These are phyloP conservation scores for Suhomyces bolitotheri DNA, from an alignment of 1,139 yeast genomes.

Conservation along the genomic window DNA sequence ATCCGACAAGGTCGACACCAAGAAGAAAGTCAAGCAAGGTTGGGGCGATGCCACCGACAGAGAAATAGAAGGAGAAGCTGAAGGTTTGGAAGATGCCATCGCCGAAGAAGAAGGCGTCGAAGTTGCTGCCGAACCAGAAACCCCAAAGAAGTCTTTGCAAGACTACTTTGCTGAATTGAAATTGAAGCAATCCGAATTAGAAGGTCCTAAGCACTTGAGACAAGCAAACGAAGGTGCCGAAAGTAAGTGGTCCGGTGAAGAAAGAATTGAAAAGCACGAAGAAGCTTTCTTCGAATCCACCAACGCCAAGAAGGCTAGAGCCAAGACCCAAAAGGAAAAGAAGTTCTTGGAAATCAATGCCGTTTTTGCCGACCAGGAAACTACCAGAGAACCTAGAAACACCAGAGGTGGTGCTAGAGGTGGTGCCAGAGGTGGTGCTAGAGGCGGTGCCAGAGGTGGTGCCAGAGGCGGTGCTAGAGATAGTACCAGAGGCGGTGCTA, in stretches of 20 bases:
- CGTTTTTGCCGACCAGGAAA: constrained; percentile 54
- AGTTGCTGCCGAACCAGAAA: constrained; percentile 37
- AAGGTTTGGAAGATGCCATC: constrained; percentile 62
- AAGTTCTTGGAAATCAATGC: constrained; percentile 67
- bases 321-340: constrained; percentile 70
- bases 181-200: constrained; percentile 48
- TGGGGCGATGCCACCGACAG: constrained; percentile 81
- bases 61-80: constrained; percentile 61
- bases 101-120: constrained; percentile 45
- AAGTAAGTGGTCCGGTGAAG: constrained; percentile 60
- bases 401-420: constrained; percentile 37
- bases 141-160: constrained; percentile 62
- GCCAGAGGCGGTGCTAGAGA: constrained; percentile 29
- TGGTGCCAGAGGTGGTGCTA: constrained; percentile 31
- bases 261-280: constrained; percentile 58
- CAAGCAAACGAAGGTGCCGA: constrained; percentile 62
- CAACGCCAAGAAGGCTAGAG: constrained; percentile 57
- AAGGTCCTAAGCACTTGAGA: constrained; percentile 45
- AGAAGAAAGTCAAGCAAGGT: constrained; percentile 74
- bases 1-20: constrained; percentile 79
- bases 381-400: constrained; percentile 14
- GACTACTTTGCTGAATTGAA: constrained; percentile 70
- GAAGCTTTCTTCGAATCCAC: constrained; percentile 59
- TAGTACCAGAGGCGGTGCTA: constrained; percentile 21
- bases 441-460: constrained; percentile 23